Conservation (phyloP, 495 filamentous ascomycete genomes). For the Clavariopsis aquatica region DNA sequence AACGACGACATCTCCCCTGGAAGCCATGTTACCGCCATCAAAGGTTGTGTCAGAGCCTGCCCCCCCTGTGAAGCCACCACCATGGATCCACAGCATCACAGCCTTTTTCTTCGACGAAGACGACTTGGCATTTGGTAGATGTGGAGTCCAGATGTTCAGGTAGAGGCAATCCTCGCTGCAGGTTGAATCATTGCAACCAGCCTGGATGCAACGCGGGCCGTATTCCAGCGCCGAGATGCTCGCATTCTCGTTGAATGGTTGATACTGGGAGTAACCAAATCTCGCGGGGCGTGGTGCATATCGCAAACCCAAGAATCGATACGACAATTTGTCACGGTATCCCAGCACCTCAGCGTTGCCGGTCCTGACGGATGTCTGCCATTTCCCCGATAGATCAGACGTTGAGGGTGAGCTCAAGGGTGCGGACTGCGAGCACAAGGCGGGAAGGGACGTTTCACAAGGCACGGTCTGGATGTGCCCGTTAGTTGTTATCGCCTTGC, state of each 20-base stretch:
- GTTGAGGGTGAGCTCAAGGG: constrained; percentile 4
- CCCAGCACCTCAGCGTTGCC: constrained; percentile 4
- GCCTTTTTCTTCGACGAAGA: constrained; percentile 45
- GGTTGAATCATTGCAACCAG: constrained; percentile 36
- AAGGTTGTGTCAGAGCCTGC: constrained; percentile 41
- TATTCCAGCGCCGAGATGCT: constrained; percentile 45
- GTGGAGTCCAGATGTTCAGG: constrained; percentile 58
- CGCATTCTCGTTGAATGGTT: constrained; percentile 18
- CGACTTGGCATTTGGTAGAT: constrained; percentile 47
- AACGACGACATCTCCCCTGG: constrained; percentile 52
- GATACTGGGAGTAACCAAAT: constrained; percentile 35
- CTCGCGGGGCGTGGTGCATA: constrained; percentile 36
- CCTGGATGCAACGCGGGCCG: constrained; percentile 49
- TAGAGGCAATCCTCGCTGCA: constrained; percentile 54
- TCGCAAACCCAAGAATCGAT: constrained; percentile 46
- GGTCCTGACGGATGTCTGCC: constrained; percentile 18
- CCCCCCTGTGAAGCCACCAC: constrained; percentile 39
- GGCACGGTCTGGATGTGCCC: constrained; percentile 7
- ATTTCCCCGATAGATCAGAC: constrained; percentile 3
- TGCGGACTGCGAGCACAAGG: constrained; percentile 23
- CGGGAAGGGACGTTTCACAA: constrained; percentile 13
- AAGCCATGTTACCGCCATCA: constrained; percentile 55
- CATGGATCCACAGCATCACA: constrained; percentile 52
- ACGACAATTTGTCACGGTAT: constrained; percentile 56
- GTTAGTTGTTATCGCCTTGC: constrained; percentile 15